phyloP scores from a whole-genome alignment of 225 moss, liverwort and hornwort species.

The Sphagnum contortum region DNA sequence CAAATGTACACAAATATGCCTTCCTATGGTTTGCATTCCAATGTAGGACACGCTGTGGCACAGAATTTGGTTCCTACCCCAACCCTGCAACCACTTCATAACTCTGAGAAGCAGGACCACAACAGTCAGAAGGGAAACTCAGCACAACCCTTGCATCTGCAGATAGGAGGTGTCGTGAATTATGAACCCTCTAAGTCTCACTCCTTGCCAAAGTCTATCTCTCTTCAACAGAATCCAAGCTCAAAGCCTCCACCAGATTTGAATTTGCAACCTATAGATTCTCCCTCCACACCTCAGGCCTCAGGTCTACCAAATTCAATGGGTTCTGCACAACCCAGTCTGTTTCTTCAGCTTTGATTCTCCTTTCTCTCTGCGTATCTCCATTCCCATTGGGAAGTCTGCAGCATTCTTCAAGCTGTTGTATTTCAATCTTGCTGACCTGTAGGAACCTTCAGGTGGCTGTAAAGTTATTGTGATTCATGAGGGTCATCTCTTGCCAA shows the following conservation, averaged over 20 bases:
- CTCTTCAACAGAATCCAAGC: conserved; percentile 11
- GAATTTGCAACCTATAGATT: conserved; percentile 50
- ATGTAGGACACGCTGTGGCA: not conserved
- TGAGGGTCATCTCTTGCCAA: too few relatives aligned
- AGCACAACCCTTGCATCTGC: conserved; percentile 37
- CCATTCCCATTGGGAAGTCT: too few relatives aligned
- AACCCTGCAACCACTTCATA: not conserved
- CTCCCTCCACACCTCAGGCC: conserved; percentile 31
- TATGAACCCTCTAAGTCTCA: conserved; percentile 15
- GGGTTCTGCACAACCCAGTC: conserved; percentile 36
- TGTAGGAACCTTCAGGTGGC: too few relatives aligned
- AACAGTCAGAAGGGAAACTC: not conserved
- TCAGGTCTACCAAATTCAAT: conserved; percentile 28
- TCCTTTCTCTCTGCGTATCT: too few relatives aligned
- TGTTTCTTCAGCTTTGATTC: conserved; percentile 44
- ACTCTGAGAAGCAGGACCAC: not conserved
- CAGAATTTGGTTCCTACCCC: conserved; percentile 9
- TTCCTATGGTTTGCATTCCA: conserved; percentile 21
- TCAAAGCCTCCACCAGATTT: conserved; percentile 47
- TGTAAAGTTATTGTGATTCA: too few relatives aligned
- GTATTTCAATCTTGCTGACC: too few relatives aligned
- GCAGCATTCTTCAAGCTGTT: too few relatives aligned
- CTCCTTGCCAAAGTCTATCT: conserved; percentile 8
- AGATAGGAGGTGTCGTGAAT: conserved; percentile 27
- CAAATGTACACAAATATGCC: conserved; percentile 38